Conservation (phyloP, 805 yeast genomes). For the Sugiyamaella chiloensis region DNA sequence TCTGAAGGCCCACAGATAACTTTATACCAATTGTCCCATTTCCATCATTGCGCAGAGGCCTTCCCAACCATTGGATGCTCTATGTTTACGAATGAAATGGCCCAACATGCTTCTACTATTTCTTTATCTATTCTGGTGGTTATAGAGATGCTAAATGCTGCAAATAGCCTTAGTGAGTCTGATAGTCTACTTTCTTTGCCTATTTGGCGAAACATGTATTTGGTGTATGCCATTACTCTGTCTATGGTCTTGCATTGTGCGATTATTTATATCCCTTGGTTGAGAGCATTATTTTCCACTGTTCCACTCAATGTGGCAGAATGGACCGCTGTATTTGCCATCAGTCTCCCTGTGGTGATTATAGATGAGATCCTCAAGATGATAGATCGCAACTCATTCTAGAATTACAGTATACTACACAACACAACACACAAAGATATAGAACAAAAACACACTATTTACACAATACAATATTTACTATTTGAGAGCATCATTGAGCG, state of each 20-base stretch:
- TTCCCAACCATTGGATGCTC: slow-evolving; percentile 36
- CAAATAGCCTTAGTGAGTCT: slow-evolving; percentile 39
- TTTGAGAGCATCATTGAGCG: slow-evolving; percentile 17
- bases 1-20: slow-evolving; percentile 38
- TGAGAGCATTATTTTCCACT: slow-evolving; percentile 35
- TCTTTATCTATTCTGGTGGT: slow-evolving; percentile 40
- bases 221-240: slow-evolving; percentile 37
- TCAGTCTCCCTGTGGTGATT: slow-evolving; percentile 38
- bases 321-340: slow-evolving; percentile 37
- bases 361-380: slow-evolving; percentile 39
- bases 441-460: slow-evolving; percentile 1
- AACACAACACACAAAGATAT: slow-evolving; percentile 1
- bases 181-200: slow-evolving; percentile 40
- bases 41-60: slow-evolving; percentile 35
- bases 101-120: slow-evolving; percentile 38
- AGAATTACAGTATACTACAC: slow-evolving; percentile 6
- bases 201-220: slow-evolving; percentile 38
- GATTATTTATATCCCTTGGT: slow-evolving; percentile 37
- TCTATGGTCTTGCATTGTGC: slow-evolving; percentile 36
- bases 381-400: slow-evolving; percentile 29
- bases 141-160: slow-evolving; percentile 43
- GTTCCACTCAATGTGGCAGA: slow-evolving; percentile 34
- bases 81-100: slow-evolving; percentile 31
- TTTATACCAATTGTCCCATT: slow-evolving; percentile 35
- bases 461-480: background rate